Base-by-base conservation (phyloP, 2,329 filamentous ascomycete species). In the Talaromyces islandicus region DNA sequence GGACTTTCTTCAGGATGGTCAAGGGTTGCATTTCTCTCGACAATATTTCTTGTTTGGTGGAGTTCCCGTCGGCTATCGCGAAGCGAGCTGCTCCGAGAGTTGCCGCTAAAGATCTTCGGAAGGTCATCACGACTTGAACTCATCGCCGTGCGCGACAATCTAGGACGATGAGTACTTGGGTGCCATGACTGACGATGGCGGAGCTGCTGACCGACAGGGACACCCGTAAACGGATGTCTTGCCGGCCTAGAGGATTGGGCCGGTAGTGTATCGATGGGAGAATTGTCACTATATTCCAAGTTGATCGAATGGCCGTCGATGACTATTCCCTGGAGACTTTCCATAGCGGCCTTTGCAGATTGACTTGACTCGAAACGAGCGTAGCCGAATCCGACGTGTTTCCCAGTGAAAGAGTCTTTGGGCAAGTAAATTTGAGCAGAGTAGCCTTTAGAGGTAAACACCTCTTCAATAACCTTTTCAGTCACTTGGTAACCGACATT, bases 301-400 rank as follows among this genome's bases (percentile, higher is more conserved):
- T 77, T 76, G 56, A 77, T 73, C 7, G 71, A 68, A 54, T 75
- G 73, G 2, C 73, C 75, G 63, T 75, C 73, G 62, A 77, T 72
- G 58, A 69, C 60, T 14, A 65, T 61, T 30, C 75, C 73, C 60
- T 74, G 74, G 21, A 78, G 62, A 27, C 69, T 70, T 46, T 71
- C 64, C 54, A 76, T 65, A 25, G 74, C 75, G 50, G 68, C 71
- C 27, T 67, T 70, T 50, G 75, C 75, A 9, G 71, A 69, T 58
- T 71, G 64, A 10, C 64, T 63, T 1, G 73, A 73, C 25, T 69
- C 68, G 56, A 78, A 77, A 56, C 67, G 61, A 12, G 76, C 59
- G 60, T 76, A 77, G 29, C 74, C 74, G 65, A 77, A 77, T 17
- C 75, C 75, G 54, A 70, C 71, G 62, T 77, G 74, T 59, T 66